phyloP scores from a whole-genome alignment of 108 stramenopile genomes.

The Fragilaria crotonensis region DNA sequence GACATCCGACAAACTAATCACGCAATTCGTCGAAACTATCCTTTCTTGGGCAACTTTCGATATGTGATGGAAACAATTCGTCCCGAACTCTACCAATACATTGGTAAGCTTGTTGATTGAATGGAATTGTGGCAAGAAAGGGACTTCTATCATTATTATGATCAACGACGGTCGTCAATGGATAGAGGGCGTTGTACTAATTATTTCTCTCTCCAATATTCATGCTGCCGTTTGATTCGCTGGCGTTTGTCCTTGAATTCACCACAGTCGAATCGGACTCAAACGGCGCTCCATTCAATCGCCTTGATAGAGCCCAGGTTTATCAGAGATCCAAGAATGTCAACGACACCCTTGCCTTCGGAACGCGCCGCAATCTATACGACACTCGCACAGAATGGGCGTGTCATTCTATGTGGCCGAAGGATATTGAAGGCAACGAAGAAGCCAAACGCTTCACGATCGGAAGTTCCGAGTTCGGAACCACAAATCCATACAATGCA shows the following conservation, averaged over 20 bases:
- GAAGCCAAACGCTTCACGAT: slow-evolving; percentile 37
- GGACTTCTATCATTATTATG: background rate
- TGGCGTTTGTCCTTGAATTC: too few relatives aligned
- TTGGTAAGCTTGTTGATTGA: too few relatives aligned
- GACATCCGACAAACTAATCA: slow-evolving; percentile 67
- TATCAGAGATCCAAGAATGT: slow-evolving; percentile 72
- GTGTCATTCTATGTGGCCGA: slow-evolving; percentile 68
- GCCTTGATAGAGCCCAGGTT: slow-evolving; percentile 51
- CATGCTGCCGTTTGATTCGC: too few relatives aligned
- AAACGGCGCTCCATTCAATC: slow-evolving; percentile 63
- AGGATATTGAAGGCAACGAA: slow-evolving; percentile 20
- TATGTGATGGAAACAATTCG: slow-evolving; percentile 79
- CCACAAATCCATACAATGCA: slow-evolving; percentile 63
- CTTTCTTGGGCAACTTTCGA: slow-evolving; percentile 75
- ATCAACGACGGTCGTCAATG: background rate
- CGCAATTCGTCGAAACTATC: slow-evolving; percentile 77
- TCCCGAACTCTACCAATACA: slow-evolving; percentile 78
- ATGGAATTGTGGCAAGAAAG: background rate
- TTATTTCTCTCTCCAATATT: background rate
- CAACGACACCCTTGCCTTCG: slow-evolving; percentile 55
- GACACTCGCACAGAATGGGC: slow-evolving; percentile 74
- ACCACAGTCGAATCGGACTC: slow-evolving; percentile 75
- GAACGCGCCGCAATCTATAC: slow-evolving; percentile 44
- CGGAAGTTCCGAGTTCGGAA: slow-evolving; percentile 34
- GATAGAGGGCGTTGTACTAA: background rate